Conservation (phyloP, 108 stramenopile species). For the Skeletonema potamos region DNA sequence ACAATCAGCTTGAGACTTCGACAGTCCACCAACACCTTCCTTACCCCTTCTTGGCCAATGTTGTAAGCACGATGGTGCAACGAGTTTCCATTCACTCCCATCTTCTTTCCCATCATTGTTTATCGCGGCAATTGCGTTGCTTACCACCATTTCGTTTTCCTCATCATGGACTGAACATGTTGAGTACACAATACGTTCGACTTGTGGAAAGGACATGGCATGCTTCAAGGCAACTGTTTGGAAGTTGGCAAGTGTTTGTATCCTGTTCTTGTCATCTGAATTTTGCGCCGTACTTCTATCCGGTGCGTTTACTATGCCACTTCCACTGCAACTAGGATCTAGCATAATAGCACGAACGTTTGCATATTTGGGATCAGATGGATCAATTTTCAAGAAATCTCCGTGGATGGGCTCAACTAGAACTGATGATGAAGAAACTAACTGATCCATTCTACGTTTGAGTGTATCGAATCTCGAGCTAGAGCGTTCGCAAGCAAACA, state of each 20-base stretch:
- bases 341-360: conserved; percentile 87
- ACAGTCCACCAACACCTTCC: conserved; percentile 64
- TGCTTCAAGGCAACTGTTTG: conserved; percentile 88
- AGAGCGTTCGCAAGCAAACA: conserved; percentile 93
- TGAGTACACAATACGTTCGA: conserved; percentile 94
- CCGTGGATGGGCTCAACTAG: conserved; percentile 53
- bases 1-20: conserved; percentile 63
- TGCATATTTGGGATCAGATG: conserved; percentile 46
- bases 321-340: conserved; percentile 98
- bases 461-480: conserved; percentile 73
- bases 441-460: conserved; percentile 58
- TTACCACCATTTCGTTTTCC: conserved; percentile 96
- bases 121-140: conserved; percentile 59
- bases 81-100: conserved; percentile 52
- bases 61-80: conserved; percentile 71
- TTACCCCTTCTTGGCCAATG: conserved; percentile 88
- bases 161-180: conserved; percentile 95
- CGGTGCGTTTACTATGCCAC: conserved; percentile 87
- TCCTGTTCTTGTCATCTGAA: conserved; percentile 35
- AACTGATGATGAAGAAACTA: conserved; percentile 30
- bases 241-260: conserved; percentile 84
- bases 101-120: conserved; percentile 19
- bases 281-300: conserved; percentile 58
- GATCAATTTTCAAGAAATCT: conserved; percentile 87
- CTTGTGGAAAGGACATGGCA: conserved; percentile 86